Base-by-base conservation (phyloP, 768 basidiomycete genomes). In the Hemileccinum rubropunctum region DNA sequence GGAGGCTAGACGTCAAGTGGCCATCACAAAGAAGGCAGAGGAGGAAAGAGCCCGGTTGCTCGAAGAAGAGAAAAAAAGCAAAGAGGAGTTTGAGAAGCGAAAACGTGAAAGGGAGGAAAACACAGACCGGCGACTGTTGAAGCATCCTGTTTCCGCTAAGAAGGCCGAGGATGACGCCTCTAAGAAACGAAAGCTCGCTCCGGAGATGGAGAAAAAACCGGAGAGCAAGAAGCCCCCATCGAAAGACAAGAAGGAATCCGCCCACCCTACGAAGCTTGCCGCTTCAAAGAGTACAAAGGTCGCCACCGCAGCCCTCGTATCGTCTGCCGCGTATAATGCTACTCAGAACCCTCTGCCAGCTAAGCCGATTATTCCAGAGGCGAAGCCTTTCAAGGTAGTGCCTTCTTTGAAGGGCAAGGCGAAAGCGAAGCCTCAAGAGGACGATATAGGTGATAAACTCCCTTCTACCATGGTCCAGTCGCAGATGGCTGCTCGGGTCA, bases 41-140 rank as follows among this genome's bases (percentile, higher is more conserved):
- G 88, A 91, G 59, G 89, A 89, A 65, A 86, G 79, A 63, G 67
- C 73, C 1, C 79, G 79, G 28, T 69, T 74, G 27, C 66, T 76
- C 41, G 87, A 89, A 34, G 80, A 86, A 55, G 90, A 91, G 52
- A 79, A 76, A 55, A 89, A 81, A 67, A 65, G 75, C 59, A 89
- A 80, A 61, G 86, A 88, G 43, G 88, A 91, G 48, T 72, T 74
- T 15, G 90, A 93, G 50, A 80, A 80, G 46, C 78, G 88, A 50
- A 92, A 93, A 69, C 81, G 86, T 60, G 91, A 91, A 62, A 79
- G 86, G 35, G 88, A 91, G 55, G 87, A 91, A 56, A 73, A 77
- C 46, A 84, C 84, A 3, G 83, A 86, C 53, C 89, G 88, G 64
- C 76, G 82, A 40, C 77, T 78, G 0, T 56, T 84, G 20, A 86